A percentile compares a stretch with the other conserved stretches of the same genome.
phyloP scores from a whole-genome alignment of 192 early-diverging fungal species.

The Linnemannia zychae region DNA sequence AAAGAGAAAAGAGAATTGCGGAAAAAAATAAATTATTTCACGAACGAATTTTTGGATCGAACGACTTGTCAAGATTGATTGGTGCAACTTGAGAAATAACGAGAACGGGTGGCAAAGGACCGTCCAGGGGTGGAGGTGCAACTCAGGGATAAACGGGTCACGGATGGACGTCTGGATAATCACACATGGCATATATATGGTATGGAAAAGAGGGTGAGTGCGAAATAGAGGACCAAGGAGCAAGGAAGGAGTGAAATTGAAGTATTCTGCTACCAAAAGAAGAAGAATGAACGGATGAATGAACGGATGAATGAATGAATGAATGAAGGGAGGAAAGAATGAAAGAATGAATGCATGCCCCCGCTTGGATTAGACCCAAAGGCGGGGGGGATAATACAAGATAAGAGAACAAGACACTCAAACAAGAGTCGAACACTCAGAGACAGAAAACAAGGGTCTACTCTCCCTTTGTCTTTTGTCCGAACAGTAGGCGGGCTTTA shows the following conservation, averaged over 20 bases:
- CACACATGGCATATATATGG: neutral
- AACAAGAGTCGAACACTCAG: neutral
- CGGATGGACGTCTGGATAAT: neutral
- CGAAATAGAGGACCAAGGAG: neutral
- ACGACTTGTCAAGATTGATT: neutral
- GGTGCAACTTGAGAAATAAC: neutral
- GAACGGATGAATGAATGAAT: neutral
- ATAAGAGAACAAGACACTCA: neutral
- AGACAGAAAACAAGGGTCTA: slow-evolving; percentile 2
- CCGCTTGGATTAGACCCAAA: too few relatives aligned
- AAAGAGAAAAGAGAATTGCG: neutral
- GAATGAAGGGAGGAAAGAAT: too few relatives aligned
- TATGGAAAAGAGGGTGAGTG: neutral
- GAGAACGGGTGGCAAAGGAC: too few relatives aligned
- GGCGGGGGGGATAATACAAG: too few relatives aligned
- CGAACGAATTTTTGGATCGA: neutral
- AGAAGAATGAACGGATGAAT: neutral
- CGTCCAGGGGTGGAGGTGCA: neutral
- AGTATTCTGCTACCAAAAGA: too few relatives aligned
- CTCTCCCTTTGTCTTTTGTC: neutral
- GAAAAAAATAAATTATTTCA: neutral
- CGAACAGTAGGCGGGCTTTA: neutral
- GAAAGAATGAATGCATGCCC: too few relatives aligned
- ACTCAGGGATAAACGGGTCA: neutral
- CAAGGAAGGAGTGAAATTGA: too few relatives aligned